Evolutionary conservation across 1,139 yeast species (phyloP).

Genomic region (Casaregolazyma suthepensis): DNA sequence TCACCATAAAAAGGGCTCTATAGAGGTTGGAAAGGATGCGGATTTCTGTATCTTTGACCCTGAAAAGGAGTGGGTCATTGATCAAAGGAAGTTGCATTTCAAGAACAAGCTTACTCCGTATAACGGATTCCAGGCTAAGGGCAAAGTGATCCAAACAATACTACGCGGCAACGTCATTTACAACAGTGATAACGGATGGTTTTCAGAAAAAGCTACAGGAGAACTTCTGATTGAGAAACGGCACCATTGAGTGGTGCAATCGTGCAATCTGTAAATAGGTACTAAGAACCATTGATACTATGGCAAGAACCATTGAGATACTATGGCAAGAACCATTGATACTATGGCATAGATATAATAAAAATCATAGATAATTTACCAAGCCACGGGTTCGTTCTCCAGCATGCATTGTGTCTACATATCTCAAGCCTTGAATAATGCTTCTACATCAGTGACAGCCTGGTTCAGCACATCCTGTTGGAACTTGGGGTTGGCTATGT

Average conservation of each 20-base stretch:
- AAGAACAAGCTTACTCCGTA: constrained; percentile 87
- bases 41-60: constrained; percentile 81
- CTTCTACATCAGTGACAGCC: constrained; percentile 88
- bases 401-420: constrained; percentile 4
- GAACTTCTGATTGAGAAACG: constrained; percentile 16
- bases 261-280: background rate
- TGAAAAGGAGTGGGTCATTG: constrained; percentile 46
- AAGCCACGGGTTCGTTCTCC: background rate
- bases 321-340: no score
- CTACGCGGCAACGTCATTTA: constrained; percentile 69
- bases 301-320: no score
- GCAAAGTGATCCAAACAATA: constrained; percentile 71
- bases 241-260: constrained; percentile 1
- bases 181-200: constrained; percentile 28
- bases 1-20: constrained; percentile 61
- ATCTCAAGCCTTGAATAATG: constrained; percentile 47
- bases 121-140: constrained; percentile 60
- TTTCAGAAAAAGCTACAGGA: constrained; percentile 16
- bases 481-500: constrained; percentile 81
- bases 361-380: background rate
- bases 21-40: constrained; percentile 74
- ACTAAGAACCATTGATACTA: background rate
- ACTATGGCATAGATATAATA: background rate
- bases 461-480: constrained; percentile 89
- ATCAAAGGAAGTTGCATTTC: constrained; percentile 57